Conservation (phyloP, 2,329 filamentous ascomycete genomes). For the Tolypocladium nubicola region DNA sequence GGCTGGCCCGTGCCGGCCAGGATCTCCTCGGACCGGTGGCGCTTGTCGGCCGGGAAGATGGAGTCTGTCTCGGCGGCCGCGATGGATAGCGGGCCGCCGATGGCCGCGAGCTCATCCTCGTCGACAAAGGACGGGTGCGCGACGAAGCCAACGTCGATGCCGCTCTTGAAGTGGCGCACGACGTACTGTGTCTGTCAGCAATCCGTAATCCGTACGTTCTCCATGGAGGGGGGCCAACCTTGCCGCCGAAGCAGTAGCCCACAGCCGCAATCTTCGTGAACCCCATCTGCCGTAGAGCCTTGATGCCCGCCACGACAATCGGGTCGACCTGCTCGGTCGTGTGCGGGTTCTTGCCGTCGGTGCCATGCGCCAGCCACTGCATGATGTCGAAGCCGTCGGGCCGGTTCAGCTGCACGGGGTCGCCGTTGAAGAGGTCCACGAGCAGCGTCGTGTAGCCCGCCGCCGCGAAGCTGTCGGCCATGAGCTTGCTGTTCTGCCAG, state of each 20-base stretch:
- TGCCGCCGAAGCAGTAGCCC: slow-evolving; percentile 57
- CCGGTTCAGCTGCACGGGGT: slow-evolving; percentile 15
- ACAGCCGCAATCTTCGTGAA: slow-evolving; percentile 42
- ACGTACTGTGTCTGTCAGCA: slow-evolving; percentile 46
- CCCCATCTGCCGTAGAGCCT: slow-evolving; percentile 44
- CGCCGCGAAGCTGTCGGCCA: slow-evolving; percentile 28
- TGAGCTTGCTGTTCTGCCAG: slow-evolving; percentile 27
- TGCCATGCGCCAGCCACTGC: slow-evolving; percentile 27
- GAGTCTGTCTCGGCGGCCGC: slow-evolving; percentile 52
- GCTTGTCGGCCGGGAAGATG: slow-evolving; percentile 45
- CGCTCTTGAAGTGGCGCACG: slow-evolving; percentile 49
- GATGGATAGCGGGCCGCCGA: slow-evolving; percentile 48
- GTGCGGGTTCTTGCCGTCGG: slow-evolving; percentile 36
- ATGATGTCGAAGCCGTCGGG: slow-evolving; percentile 18
- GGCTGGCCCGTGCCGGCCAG: slow-evolving; percentile 39
- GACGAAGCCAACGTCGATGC: slow-evolving; percentile 47
- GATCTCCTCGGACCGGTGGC: slow-evolving; percentile 48
- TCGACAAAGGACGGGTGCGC: slow-evolving; percentile 56
- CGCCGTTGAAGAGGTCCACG: slow-evolving; percentile 27
- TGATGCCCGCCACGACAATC: slow-evolving; percentile 28
- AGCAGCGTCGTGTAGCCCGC: slow-evolving; percentile 27
- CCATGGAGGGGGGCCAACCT: slow-evolving; percentile 32
- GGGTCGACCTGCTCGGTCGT: slow-evolving; percentile 20
- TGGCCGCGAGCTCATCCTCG: slow-evolving; percentile 45
- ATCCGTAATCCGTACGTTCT: no score